Percentiles rank a stretch among this genome's conserved stretches.
Conservation (phyloP, 768 basidiomycete species). For the Phaeotremella fagi region DNA sequence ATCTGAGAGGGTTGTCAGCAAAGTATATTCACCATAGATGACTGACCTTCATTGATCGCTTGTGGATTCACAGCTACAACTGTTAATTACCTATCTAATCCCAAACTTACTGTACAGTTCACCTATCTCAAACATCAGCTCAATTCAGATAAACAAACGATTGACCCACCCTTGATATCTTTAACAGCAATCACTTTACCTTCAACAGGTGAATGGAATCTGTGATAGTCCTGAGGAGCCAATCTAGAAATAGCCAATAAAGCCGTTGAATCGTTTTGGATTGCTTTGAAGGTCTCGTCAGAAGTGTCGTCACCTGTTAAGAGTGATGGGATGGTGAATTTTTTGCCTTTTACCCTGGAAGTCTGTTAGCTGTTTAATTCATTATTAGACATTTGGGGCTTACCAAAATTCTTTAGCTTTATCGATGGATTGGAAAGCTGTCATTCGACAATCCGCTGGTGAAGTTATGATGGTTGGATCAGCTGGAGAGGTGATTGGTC, state of each 20-base stretch:
- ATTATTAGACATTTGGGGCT: conserved; percentile 7
- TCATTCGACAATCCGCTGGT: conserved; percentile 69
- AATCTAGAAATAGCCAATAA: conserved; percentile 65
- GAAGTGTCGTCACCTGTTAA: conserved; percentile 51
- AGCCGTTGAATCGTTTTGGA: conserved; percentile 29
- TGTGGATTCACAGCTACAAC: conserved; percentile 63
- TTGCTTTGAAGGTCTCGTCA: conserved; percentile 50
- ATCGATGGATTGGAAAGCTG: conserved; percentile 60
- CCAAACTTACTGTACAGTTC: conserved; percentile 41
- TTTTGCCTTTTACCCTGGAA: conserved; percentile 60
- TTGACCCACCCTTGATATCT: conserved; percentile 36
- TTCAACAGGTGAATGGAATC: conserved; percentile 69
- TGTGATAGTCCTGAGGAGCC: conserved; percentile 75
- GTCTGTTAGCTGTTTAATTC: conserved; percentile 11
- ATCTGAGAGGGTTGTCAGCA: conserved; percentile 25
- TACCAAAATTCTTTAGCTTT: conserved; percentile 68
- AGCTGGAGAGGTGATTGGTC: conserved; percentile 59
- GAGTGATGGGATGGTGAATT: conserved; percentile 64
- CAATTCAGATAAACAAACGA: not conserved
- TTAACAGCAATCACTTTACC: conserved; percentile 52
- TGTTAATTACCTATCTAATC: too few relatives aligned
- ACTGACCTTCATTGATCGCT: conserved; percentile 60
- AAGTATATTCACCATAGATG: conserved; percentile 18
- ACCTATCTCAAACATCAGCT: conserved; percentile 11
- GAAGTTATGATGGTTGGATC: conserved; percentile 58